These are phyloP conservation scores for Polygonum maritimum DNA, from an alignment of 148 eudicot genomes.

Conservation along the genomic window DNA sequence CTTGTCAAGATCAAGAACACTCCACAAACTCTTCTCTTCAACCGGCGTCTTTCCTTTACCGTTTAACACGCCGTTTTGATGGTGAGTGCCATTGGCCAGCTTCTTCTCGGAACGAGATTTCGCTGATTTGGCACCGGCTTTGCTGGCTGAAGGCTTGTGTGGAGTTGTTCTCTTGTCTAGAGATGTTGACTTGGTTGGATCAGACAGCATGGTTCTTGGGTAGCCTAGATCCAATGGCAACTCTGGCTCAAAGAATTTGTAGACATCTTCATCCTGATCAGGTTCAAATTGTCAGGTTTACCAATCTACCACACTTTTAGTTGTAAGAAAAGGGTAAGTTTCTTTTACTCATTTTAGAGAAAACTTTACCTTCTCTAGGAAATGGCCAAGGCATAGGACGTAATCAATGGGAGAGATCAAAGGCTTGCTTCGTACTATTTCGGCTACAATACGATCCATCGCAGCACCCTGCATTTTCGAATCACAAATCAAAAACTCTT, in stretches of 20 bases:
- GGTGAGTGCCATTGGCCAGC: slow-evolving; percentile 8
- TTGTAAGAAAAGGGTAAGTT: no score
- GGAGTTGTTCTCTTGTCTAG: slow-evolving; percentile 46
- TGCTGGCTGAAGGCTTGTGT: slow-evolving; percentile 37
- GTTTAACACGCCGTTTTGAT: slow-evolving; percentile 15
- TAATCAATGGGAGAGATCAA: slow-evolving; percentile 80
- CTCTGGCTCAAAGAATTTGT: slow-evolving; percentile 95
- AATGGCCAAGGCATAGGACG: slow-evolving; percentile 87
- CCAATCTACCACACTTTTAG: no score
- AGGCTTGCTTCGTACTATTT: slow-evolving; percentile 88
- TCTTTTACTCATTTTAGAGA: no score
- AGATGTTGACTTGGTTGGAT: slow-evolving; percentile 29
- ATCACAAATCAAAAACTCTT: no score
- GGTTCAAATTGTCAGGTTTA: no score
- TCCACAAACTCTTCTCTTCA: slow-evolving; percentile 57
- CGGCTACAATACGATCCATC: slow-evolving; percentile 82
- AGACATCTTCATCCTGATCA: slow-evolving; percentile 83
- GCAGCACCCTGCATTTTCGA: slow-evolving; percentile 64
- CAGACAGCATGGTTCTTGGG: slow-evolving; percentile 41
- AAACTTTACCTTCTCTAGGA: slow-evolving; percentile 64
- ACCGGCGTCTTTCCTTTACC: slow-evolving; percentile 28
- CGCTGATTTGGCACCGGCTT: slow-evolving; percentile 40
- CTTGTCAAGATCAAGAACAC: slow-evolving; percentile 75
- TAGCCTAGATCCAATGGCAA: slow-evolving; percentile 55
- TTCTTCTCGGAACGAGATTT: slow-evolving; percentile 31